These are phyloP conservation scores for Agrostemma githago DNA, from an alignment of 148 eudicot species.

Conservation along the genomic window DNA sequence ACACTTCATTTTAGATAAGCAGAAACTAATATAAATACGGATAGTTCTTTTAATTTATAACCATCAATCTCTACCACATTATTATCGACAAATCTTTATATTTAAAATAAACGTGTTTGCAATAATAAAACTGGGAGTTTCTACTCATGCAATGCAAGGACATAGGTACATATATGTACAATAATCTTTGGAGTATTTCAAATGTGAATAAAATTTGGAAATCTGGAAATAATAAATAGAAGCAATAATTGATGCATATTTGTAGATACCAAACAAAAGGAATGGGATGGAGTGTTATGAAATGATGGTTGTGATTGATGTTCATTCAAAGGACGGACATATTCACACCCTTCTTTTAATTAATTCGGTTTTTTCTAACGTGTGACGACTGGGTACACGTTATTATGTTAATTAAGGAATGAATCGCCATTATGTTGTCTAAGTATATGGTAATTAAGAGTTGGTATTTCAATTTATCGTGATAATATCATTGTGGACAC, in stretches of 20 bases:
- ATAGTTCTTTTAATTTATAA: too few species aligned
- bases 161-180: conserved; percentile 1
- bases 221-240: background rate
- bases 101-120: background rate
- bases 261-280: conserved; percentile 6
- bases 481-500: too few species aligned
- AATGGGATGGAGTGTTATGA: conserved; percentile 15
- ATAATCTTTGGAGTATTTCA: background rate
- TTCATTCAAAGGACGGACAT: conserved; percentile 3
- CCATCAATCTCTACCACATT: too few species aligned
- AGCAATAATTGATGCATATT: background rate
- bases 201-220: background rate
- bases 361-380: too few species aligned
- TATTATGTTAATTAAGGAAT: too few species aligned
- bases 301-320: conserved; percentile 11
- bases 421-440: too few species aligned
- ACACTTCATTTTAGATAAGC: too few species aligned
- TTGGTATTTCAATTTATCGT: too few species aligned
- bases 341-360: conserved; percentile 10
- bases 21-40: too few species aligned
- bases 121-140: background rate
- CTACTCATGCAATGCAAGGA: conserved; percentile 11
- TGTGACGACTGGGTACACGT: too few species aligned
- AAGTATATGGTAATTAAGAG: too few species aligned
- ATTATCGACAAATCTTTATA: background rate